A percentile compares a stretch with the other conserved stretches of the same genome.
These are phyloP conservation scores for Aspergillaceae sp. DNA, from an alignment of 2,329 filamentous ascomycete species.

Conservation along the genomic window DNA sequence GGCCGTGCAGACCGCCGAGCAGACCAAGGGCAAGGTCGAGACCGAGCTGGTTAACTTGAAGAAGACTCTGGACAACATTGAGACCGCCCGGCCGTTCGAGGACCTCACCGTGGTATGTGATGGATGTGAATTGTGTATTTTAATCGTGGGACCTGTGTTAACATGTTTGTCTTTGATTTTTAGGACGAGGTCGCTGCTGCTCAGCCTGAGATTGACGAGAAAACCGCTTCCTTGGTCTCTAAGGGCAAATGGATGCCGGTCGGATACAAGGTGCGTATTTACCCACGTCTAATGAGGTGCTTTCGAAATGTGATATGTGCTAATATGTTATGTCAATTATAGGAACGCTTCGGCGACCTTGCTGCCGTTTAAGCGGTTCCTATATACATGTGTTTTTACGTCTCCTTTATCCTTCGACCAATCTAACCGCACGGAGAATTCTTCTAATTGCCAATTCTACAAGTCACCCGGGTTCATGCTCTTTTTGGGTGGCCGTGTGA, in stretches of 20 bases:
- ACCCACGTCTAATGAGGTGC: neutral
- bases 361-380: conserved; percentile 68
- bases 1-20: conserved; percentile 92
- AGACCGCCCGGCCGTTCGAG: conserved; percentile 89
- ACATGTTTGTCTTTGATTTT: conserved; percentile 4
- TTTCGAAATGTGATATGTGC: neutral
- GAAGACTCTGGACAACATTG: conserved; percentile 94
- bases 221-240: conserved; percentile 86
- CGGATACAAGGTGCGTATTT: conserved; percentile 81
- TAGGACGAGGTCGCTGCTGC: conserved; percentile 92
- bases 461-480: conserved; percentile 13
- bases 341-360: conserved; percentile 99
- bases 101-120: conserved; percentile 86
- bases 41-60: conserved; percentile 87
- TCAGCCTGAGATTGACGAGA: conserved; percentile 94
- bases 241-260: conserved; percentile 98
- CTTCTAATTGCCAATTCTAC: conserved; percentile 20
- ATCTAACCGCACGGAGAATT: conserved; percentile 23
- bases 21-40: conserved; percentile 94
- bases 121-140: neutral
- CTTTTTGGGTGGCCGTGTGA: conserved; percentile 20
- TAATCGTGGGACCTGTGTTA: neutral
- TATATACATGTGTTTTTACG: conserved; percentile 16
- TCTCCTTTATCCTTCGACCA: conserved; percentile 23
- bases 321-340: conserved; percentile 11